These are phyloP conservation scores for Malania oleifera DNA, from an alignment of 164 flowering plant genomes.

Conservation along the genomic window DNA sequence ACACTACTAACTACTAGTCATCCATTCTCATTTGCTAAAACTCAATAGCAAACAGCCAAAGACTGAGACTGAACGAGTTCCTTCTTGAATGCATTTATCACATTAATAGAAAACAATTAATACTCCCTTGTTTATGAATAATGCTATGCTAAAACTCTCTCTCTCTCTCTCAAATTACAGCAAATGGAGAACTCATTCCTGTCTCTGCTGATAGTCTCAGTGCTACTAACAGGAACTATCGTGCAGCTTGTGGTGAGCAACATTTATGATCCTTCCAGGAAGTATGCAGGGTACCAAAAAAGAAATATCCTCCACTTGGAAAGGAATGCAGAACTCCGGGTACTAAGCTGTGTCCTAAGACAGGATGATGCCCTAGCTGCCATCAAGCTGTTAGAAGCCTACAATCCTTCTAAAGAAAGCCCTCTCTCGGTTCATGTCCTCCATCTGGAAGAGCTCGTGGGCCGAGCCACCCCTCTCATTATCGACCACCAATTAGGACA, in stretches of 20 bases:
- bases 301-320: not conserved
- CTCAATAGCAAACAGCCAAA: too few species aligned
- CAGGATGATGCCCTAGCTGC: not conserved
- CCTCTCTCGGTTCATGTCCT: slow-evolving; percentile 23
- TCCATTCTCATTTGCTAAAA: not conserved
- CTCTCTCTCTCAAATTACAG: not conserved
- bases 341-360: not conserved
- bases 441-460: slow-evolving; percentile 22
- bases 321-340: not conserved
- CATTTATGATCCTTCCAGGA: slow-evolving; percentile 1
- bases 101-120: too few species aligned
- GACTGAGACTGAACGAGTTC: too few species aligned
- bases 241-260: not conserved
- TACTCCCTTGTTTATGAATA: too few species aligned
- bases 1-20: not conserved
- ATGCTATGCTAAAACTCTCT: too few species aligned
- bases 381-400: slow-evolving; percentile 12
- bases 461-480: slow-evolving; percentile 16
- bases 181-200: not conserved
- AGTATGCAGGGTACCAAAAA: slow-evolving; percentile 1
- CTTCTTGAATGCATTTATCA: too few species aligned
- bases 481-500: slow-evolving; percentile 4
- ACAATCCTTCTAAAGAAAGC: slow-evolving; percentile 13
- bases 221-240: not conserved
- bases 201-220: too few species aligned